Evolutionary conservation across 371 early-diverging fungal genomes (phyloP), one percentile per base, ranked within the genome.

Genomic region (Mucor saturninus): DNA sequence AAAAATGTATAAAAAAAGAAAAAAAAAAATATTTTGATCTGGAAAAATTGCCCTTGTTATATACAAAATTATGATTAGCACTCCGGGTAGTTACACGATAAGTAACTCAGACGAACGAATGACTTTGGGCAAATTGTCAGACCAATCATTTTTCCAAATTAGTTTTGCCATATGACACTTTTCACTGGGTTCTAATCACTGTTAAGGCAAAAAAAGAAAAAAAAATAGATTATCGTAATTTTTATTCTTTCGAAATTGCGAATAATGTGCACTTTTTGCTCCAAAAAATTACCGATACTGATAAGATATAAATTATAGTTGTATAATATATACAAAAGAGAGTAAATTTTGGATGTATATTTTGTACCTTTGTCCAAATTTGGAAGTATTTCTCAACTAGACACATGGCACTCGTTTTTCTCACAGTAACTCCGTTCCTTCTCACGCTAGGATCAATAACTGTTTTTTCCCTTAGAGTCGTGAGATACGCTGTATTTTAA

Each of bases 401-500:
- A 43, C 61, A 61, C 61, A 61, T 61, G 61, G 61, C 61, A 26
- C 14, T 11, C 28, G 6, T 30, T 49, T 64, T 65, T 64, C 64
- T 53, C 65, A 65, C 59, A 54, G 35, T 61, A 54, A 59, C 54
- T 61, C 61, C 43, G 46, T 32, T 54, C n/a, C 37, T 65, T 65
- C 65, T 65, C 65, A 65, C 65, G 65, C 55, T 59, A 21, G 4
- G 59, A 45, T 54, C 53, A 37, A 28, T 50, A 21, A 38, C 38
- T 42, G 40, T 30, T 56, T 11, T 21, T 21, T 21, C 1, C 21
- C 21, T 21, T 21, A 21, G 21, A 21, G 42, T 43, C 43, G 14
- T 42, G 43, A n/a, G 14, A 14, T 42, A 42, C 43, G 43, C 43
- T 42, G 43, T 5, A 4, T 4, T 42, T n/a, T 13, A 42, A 42